These are phyloP conservation scores for Annulohypoxylon stygium DNA, from an alignment of 495 filamentous ascomycete genomes.

Conservation along the genomic window DNA sequence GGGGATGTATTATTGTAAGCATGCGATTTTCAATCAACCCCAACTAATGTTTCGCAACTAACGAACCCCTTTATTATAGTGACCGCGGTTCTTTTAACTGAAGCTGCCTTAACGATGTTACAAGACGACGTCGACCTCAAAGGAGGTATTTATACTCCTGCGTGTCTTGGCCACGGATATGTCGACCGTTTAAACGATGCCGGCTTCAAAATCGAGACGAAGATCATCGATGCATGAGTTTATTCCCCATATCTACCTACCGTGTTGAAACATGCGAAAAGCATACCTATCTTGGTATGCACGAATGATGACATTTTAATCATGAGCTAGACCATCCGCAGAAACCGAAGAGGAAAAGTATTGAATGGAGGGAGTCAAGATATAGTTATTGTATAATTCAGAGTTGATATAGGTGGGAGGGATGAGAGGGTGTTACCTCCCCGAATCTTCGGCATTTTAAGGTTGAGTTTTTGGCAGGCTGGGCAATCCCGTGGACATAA, in stretches of 20 bases:
- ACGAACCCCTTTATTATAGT: constrained; percentile 55
- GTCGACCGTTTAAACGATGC: constrained; percentile 75
- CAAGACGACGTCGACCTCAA: constrained; percentile 71
- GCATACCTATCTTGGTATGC: background rate
- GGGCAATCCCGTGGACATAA: constrained; percentile 17
- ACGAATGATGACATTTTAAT: constrained; percentile 3
- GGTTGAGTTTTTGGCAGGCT: background rate
- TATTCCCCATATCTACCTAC: background rate
- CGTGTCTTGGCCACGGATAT: constrained; percentile 81
- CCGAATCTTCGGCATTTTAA: background rate
- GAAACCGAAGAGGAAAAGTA: no score
- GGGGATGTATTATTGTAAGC: constrained; percentile 72
- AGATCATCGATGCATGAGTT: constrained; percentile 50
- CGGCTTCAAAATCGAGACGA: constrained; percentile 73
- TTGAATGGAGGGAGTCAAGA: constrained; percentile 9
- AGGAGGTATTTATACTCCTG: constrained; percentile 84
- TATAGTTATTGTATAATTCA: constrained; percentile 22
- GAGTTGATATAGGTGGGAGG: constrained; percentile 10
- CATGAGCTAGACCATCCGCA: background rate
- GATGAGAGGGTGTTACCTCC: constrained; percentile 3
- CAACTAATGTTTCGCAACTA: constrained; percentile 26
- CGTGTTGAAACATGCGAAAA: background rate
- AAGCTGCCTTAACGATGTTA: constrained; percentile 79
- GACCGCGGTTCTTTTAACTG: constrained; percentile 74
- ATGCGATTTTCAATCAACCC: background rate